phyloP scores from a whole-genome alignment of 352 stramenopile species.

The Pythium insidiosum region DNA sequence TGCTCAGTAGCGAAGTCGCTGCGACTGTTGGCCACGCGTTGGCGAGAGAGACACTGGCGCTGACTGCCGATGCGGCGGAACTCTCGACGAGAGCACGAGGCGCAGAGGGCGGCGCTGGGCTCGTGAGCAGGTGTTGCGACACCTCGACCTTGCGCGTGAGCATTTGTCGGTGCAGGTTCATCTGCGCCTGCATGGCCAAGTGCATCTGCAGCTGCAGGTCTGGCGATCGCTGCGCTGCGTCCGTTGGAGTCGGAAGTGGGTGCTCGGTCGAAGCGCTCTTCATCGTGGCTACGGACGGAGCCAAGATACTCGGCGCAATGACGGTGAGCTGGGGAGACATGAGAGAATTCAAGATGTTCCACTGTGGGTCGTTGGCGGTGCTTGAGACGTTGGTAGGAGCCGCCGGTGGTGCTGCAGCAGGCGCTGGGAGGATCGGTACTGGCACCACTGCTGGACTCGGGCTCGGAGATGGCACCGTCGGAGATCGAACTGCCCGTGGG shows the following conservation, averaged over 20 bases:
- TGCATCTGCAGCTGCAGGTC: conserved; percentile 80
- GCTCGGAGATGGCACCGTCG: background rate
- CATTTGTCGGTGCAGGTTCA: conserved; percentile 86
- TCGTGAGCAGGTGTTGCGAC: conserved; percentile 13
- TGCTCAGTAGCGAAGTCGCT: background rate
- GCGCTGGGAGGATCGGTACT: no score
- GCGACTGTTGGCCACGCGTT: no score
- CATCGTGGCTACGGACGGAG: background rate
- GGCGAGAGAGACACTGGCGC: background rate
- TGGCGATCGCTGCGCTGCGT: no score
- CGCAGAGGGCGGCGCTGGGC: no score
- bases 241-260: conserved; percentile 17
- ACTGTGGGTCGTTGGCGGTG: conserved; percentile 62
- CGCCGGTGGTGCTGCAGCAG: background rate
- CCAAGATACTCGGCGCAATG: no score
- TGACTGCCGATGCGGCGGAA: background rate
- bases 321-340: conserved; percentile 54
- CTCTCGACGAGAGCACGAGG: no score
- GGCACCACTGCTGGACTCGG: no score
- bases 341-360: conserved; percentile 70
- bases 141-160: conserved; percentile 80
- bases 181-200: conserved; percentile 58
- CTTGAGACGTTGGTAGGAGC: conserved; percentile 11
- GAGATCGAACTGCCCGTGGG: background rate
- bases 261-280: background rate